Base-by-base conservation (phyloP, 805 yeast genomes). In the Metschnikowia picachoensis region DNA sequence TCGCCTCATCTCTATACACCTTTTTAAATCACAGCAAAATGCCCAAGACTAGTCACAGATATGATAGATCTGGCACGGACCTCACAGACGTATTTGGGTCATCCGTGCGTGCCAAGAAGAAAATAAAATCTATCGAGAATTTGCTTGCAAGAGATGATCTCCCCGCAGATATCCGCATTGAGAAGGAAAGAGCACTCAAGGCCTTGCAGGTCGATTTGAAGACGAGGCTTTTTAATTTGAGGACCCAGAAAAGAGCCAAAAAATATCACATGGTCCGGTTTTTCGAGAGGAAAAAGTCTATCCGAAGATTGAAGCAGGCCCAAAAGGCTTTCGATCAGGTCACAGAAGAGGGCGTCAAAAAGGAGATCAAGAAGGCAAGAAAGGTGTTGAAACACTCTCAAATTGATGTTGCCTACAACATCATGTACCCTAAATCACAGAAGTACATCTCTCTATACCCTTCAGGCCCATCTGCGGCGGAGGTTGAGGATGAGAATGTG, bases 241-340 rank as follows among this genome's bases (percentile, higher is more conserved):
- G 70, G 53, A 77, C 78, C 14, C 77, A 74, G 51, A 73, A 76
- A 43, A 67, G 73, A 34, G 79, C 88, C 11, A 77, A 82, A 55
- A 87, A 84, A 67, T 94, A 94, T 63, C 97, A 89, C 61, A 90
- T 89, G 91, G 89, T 94, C 40, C 78, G 92, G 54, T 94, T 94
- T 61, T 88, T 94, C 51, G 98, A 91, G 65, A 80, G 77, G 60
- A 88, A 89, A 68, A 91, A 90, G 74, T 94, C 96, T 0, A 55
- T 79, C 25, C 77, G 96, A 60, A 78, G 72, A 47, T 79, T 87
- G 59, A 85, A 83, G 52, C 76, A 70, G 45, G 78, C 80, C 2
- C 60, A 57, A 39, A 73, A 70, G 37, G 60, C 63, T 11, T 52
- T 69, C 30, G 68, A 67, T 7, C 73, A 68, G 28, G 68, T 67